Base-by-base conservation (phyloP, 2,329 filamentous ascomycete species). In the Chalaropsis thielavioides region DNA sequence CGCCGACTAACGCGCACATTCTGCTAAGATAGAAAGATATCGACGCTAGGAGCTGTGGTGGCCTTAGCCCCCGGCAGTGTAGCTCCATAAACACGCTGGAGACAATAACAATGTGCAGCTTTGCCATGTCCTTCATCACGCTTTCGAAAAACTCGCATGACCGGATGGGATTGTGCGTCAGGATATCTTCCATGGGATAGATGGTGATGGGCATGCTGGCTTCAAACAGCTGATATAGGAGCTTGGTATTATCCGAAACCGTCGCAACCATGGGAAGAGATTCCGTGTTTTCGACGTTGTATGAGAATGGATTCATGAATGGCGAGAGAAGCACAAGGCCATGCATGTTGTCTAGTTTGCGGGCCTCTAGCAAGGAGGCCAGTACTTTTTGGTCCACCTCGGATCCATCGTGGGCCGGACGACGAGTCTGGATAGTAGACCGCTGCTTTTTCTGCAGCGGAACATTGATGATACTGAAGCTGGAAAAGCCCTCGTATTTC, bases 61-160 rank as follows among this genome's bases (percentile, higher is more conserved):
- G 62, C 22, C 60, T 64, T 40, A 67, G 61, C 3, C 65, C 62
- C 8, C 65, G 65, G 49, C 62, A 67, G 35, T 67, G 65, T 59
- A 67, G 62, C 31, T 67, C 65, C n/a, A 67, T 63, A 11, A 67
- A 41, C 24, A 67, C 65, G 44, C 65, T 67, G 8, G 65, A 67
- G 35, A 67, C 64, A 19, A 67, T 59, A 2, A 67, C 65, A 2
- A 63, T 67, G 27, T 67, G 65, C 49, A 67, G 24, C 43, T 67
- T 67, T 8, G 62, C 65, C 59, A 67, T 41, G 27, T 67, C 62
- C 40, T 67, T 64, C 11, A 60, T 49, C 49, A 67, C 65, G 43
- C 49, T 62, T n/a, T 64, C 58, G 35, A 67, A 67, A 63, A 67
- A 67, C 19, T 67, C 62, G 6, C 62, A 41, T n/a, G 63, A 59